Conservation (phyloP, 176 grass and related monocot genomes). For the Thalia dealbata region DNA sequence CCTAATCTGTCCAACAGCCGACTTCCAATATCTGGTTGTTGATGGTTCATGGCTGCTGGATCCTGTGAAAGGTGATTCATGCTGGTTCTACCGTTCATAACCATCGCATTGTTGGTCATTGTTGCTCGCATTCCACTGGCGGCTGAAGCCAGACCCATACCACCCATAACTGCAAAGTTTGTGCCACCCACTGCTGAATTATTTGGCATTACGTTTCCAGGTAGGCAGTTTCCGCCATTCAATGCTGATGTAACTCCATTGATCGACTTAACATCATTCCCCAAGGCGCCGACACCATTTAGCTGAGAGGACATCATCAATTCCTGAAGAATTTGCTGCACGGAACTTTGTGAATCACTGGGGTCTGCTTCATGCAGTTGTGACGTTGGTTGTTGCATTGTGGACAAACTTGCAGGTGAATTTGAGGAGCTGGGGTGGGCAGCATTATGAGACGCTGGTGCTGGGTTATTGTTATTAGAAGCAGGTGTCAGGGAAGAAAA, state of each 20-base stretch:
- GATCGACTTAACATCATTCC: constrained; percentile 46
- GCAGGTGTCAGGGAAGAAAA: constrained; percentile 37
- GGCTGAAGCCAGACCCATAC: constrained; percentile 27
- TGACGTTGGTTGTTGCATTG: constrained; percentile 42
- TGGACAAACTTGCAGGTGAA: constrained; percentile 33
- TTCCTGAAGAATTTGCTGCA: constrained; percentile 78
- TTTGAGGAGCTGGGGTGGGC: constrained; percentile 40
- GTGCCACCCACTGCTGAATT: constrained; percentile 40
- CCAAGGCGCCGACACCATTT: constrained; percentile 38
- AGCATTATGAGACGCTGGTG: constrained; percentile 35
- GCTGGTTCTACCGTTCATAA: constrained; percentile 53
- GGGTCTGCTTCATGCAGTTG: constrained; percentile 47
- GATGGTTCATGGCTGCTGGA: constrained; percentile 46
- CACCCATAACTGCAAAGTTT: constrained; percentile 37
- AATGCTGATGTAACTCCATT: constrained; percentile 40
- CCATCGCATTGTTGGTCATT: constrained; percentile 47
- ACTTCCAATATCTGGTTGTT: constrained; percentile 64
- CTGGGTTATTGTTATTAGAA: constrained; percentile 45
- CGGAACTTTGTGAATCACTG: constrained; percentile 77
- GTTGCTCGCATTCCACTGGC: constrained; percentile 25
- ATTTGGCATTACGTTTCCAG: constrained; percentile 46
- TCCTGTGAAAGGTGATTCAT: constrained; percentile 62
- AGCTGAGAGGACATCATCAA: constrained; percentile 81
- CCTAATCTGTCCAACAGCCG: constrained; percentile 65
- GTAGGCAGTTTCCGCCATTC: constrained; percentile 48